A percentile compares a stretch with the other conserved stretches of the same genome.
Evolutionary conservation across 305 asterid genomes (phyloP).

Genomic region (Fraxinus xanthoxyloides): DNA sequence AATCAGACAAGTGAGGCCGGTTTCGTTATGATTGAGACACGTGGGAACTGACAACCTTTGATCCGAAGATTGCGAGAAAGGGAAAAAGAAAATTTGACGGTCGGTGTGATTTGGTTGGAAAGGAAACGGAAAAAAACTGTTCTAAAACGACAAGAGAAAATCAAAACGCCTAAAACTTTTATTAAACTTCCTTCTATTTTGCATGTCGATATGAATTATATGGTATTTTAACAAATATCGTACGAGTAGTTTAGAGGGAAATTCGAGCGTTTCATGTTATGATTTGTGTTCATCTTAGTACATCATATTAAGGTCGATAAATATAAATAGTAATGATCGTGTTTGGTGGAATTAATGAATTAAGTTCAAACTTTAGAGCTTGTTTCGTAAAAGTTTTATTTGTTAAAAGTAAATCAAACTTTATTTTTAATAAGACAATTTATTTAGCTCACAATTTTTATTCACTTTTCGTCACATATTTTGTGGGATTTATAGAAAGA

Average conservation of each 20-base stretch:
- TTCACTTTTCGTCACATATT: neutral
- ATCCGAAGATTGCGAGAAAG: constrained; percentile 58
- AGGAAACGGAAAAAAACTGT: neutral
- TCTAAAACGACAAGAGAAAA: neutral
- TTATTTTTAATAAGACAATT: too few relatives aligned
- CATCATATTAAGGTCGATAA: neutral
- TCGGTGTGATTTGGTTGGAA: constrained; percentile 23
- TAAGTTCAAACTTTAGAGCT: too few relatives aligned
- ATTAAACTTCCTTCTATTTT: neutral
- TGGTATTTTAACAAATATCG: neutral
- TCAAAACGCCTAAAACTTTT: neutral
- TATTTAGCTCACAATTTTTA: neutral
- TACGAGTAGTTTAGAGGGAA: neutral
- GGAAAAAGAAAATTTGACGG: constrained; percentile 26
- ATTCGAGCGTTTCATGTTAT: neutral
- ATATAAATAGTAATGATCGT: neutral
- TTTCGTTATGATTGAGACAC: constrained; percentile 38
- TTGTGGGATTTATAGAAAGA: neutral
- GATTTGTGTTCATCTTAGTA: neutral
- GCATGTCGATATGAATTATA: neutral
- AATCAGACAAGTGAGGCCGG: constrained; percentile 30
- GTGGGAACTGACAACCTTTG: constrained; percentile 45
- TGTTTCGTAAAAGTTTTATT: too few relatives aligned
- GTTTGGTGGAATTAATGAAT: too few relatives aligned
- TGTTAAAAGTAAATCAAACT: too few relatives aligned